Conservation (phyloP, 176 grass and related monocot species). For the Tuctoria greenei region DNA sequence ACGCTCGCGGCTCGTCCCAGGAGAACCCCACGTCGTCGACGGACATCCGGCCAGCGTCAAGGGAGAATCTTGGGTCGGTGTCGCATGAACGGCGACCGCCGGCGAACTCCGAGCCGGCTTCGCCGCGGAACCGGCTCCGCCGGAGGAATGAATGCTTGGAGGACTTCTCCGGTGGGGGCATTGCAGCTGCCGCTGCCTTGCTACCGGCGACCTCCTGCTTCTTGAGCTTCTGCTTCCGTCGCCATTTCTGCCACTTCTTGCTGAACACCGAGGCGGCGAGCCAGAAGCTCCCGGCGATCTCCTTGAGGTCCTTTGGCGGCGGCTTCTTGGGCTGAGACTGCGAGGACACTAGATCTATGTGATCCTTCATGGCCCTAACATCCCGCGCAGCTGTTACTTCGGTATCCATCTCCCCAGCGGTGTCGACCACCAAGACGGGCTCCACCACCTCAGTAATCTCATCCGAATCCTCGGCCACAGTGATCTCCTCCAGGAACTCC, state of each 20-base stretch:
- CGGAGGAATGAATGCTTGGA: conserved; percentile 52
- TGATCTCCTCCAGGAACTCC: conserved; percentile 50
- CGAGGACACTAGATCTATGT: conserved; percentile 84
- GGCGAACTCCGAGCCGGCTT: conserved; percentile 35
- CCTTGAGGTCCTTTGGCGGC: conserved; percentile 78
- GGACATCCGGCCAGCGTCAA: conserved; percentile 83
- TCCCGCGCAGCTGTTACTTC: conserved; percentile 21
- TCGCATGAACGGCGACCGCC: conserved; percentile 86
- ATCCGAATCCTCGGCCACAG: conserved; percentile 44
- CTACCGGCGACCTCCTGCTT: conserved; percentile 57
- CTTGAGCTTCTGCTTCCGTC: conserved; percentile 91
- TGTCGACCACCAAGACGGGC: conserved; percentile 46
- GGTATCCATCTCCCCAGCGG: conserved; percentile 60
- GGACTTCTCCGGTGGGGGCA: conserved; percentile 39
- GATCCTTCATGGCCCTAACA: conserved; percentile 75
- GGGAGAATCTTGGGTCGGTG: conserved; percentile 87
- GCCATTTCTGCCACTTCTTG: conserved; percentile 98
- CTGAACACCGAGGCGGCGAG: conserved; percentile 95
- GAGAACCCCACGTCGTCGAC: conserved; percentile 67
- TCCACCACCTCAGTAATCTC: conserved; percentile 57
- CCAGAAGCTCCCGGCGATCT: conserved; percentile 96
- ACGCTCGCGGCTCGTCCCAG: conserved; percentile 95
- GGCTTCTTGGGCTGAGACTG: conserved; percentile 51
- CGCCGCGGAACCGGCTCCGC: conserved; percentile 35
- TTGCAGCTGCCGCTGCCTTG: conserved; percentile 49